Evolutionary conservation across 148 eudicot genomes (phyloP), one percentile per base, ranked within the genome.

Genomic region (Tetragonia tetragonoides): DNA sequence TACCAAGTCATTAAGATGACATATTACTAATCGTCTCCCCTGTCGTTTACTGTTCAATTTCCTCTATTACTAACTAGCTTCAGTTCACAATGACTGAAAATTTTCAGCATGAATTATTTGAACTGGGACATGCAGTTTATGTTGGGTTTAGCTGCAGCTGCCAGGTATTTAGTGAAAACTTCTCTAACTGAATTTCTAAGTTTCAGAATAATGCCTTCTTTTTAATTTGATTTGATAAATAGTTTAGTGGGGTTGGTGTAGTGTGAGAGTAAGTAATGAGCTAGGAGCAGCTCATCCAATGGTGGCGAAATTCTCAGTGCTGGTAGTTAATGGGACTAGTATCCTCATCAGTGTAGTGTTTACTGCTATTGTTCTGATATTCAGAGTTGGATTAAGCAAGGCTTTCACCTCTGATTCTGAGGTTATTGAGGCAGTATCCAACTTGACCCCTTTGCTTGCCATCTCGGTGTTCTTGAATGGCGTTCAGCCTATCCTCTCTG

Each of bases 101-200:
- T 78, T 83, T 46, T 41, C 88, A 88, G 90, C 83, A 86, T 88
- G 91, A 78, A 82, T 72, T 88, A 88, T 69, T 79, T 80, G 78
- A 88, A 88, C 81, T 88, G 87, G 87, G 91, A 88, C 80, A 86
- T 88, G 88, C 86, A 84, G 66, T 86, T 88, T 61, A 88, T 88
- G 91, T 47, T 88, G 77, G 91, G 91, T 2, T 78, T 88, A 70
- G 84, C 91, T 21, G 82, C 85, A 75, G 91, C 86, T 54, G 88
- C 91, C 79, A 88, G 88, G 91, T 88, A 81, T 17, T 64, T 41
- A 20, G 18, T 21, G 54, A 6, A 67, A 10, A 53, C 18, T 34
- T 14, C 6, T 2, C 21, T 9, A 47, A 37, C 24, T 38, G n/a
- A 14, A 39, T 9, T 60, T 47, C 7, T 9, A 12, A 17, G 38